A percentile compares a stretch with the other conserved stretches of the same genome.
Conservation (phyloP, 352 stramenopile genomes). For the Phytophthora ohioensis region DNA sequence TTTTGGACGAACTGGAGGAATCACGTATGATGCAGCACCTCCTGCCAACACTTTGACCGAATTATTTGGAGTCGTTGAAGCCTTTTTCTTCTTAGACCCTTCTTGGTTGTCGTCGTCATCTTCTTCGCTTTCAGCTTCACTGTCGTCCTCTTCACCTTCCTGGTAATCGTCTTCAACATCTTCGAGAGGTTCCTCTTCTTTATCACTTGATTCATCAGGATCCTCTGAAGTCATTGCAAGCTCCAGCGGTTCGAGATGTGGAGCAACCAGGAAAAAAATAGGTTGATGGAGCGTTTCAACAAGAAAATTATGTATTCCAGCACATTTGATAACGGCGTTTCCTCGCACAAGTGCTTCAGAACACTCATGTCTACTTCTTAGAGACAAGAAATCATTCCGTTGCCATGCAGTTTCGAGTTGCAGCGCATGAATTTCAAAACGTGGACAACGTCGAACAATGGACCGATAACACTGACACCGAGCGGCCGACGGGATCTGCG, state of each 20-base stretch:
- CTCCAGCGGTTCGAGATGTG: neutral
- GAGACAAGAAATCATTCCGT: neutral
- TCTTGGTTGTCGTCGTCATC: constrained; percentile 35
- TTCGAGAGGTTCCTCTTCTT: constrained; percentile 30
- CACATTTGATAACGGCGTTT: constrained; percentile 18
- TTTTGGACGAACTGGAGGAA: constrained; percentile 31
- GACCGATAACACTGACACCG: constrained; percentile 12
- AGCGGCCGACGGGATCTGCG: neutral
- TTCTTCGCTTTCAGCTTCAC: constrained; percentile 20
- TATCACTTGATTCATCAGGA: constrained; percentile 25
- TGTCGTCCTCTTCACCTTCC: constrained; percentile 14
- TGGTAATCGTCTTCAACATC: constrained; percentile 26
- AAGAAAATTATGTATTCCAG: neutral
- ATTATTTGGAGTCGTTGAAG: constrained; percentile 18
- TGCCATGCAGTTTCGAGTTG: constrained; percentile 34
- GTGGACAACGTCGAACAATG: constrained; percentile 11
- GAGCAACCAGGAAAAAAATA: constrained; percentile 34
- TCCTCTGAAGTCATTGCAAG: neutral
- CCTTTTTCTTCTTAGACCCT: constrained; percentile 19
- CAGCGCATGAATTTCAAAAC: constrained; percentile 12
- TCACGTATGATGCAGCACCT: constrained; percentile 38
- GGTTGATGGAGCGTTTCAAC: constrained; percentile 33
- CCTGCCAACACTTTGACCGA: constrained; percentile 35
- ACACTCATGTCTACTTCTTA: constrained; percentile 26
- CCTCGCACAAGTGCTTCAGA: constrained; percentile 2